These are phyloP conservation scores for Hymenoscyphus scutula DNA, from an alignment of 2,329 filamentous ascomycete genomes.

Conservation along the genomic window DNA sequence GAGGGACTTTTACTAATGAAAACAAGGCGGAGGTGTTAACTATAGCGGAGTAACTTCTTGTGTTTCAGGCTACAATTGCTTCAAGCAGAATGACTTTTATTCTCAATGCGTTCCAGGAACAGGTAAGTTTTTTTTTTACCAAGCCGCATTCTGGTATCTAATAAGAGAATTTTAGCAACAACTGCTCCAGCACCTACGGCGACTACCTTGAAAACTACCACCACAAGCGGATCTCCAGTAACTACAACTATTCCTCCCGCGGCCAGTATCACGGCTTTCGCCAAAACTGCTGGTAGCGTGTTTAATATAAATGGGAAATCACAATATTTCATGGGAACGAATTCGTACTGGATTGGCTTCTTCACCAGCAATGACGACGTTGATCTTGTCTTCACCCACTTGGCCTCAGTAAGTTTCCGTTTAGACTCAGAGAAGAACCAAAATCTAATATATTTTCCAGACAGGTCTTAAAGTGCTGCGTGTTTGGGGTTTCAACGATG, in stretches of 20 bases:
- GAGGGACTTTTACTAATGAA: not conserved
- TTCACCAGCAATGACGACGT: conserved; percentile 51
- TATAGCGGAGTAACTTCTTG: conserved; percentile 20
- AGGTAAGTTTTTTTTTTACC: conserved; percentile 11
- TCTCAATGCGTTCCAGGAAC: conserved; percentile 22
- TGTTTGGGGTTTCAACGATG: conserved; percentile 58
- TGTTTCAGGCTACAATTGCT: conserved; percentile 21
- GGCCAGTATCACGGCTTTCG: conserved; percentile 11
- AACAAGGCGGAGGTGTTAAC: conserved; percentile 17
- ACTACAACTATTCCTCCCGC: conserved; percentile 11
- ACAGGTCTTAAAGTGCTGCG: conserved; percentile 59
- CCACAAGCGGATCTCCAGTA: conserved; percentile 7
- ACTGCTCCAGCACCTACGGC: too few species aligned
- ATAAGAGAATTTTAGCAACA: not conserved
- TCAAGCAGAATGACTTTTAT: conserved; percentile 20
- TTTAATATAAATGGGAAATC: conserved; percentile 43
- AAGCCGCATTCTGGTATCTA: not conserved
- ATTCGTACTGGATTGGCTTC: conserved; percentile 54
- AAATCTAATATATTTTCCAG: conserved; percentile 35
- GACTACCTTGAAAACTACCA: not conserved
- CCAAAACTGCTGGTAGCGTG: conserved; percentile 24
- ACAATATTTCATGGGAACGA: conserved; percentile 51
- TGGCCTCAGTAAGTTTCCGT: conserved; percentile 27
- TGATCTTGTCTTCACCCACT: conserved; percentile 47
- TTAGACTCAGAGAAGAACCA: conserved; percentile 41